Evolutionary conservation across 2,329 filamentous ascomycete species (phyloP).

Genomic region (Paracoccidioides brasiliensis): DNA sequence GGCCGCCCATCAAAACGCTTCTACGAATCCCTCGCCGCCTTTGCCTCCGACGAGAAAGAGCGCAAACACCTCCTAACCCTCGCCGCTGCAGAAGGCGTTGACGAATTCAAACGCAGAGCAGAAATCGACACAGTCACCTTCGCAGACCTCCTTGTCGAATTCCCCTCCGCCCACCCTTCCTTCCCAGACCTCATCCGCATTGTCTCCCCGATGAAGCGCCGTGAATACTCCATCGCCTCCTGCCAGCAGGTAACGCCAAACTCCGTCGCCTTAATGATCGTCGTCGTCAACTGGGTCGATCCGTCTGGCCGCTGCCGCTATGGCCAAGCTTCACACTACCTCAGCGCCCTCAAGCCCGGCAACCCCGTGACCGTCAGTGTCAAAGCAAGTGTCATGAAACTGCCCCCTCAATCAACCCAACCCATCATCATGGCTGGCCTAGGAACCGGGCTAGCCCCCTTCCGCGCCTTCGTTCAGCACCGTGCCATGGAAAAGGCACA

Average conservation of each 20-base stretch:
- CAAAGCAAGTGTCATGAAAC: constrained; percentile 98
- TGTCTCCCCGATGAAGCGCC: constrained; percentile 81
- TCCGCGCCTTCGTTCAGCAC: constrained; percentile 97
- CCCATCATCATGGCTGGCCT: constrained; percentile 98
- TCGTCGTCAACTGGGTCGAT: constrained; percentile 93
- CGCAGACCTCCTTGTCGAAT: constrained; percentile 80
- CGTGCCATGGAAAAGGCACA: constrained; percentile 96
- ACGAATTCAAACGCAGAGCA: constrained; percentile 80
- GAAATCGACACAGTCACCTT: constrained; percentile 89
- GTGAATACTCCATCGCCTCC: constrained; percentile 98
- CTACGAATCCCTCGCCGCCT: constrained; percentile 84
- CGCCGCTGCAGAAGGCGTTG: constrained; percentile 63
- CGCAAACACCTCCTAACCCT: constrained; percentile 67
- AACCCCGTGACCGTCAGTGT: constrained; percentile 81
- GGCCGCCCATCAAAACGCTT: constrained; percentile 95
- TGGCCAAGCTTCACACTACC: constrained; percentile 85
- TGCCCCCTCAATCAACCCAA: constrained; percentile 74
- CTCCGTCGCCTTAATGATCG: constrained; percentile 88
- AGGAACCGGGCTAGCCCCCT: constrained; percentile 95
- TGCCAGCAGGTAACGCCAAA: constrained; percentile 87
- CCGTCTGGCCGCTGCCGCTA: constrained; percentile 74
- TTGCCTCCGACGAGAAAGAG: constrained; percentile 69
- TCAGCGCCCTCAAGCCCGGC: constrained; percentile 62
- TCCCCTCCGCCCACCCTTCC: constrained; percentile 70
- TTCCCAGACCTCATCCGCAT: constrained; percentile 85